A percentile compares a stretch with the other conserved stretches of the same genome.
These are phyloP conservation scores for Inosperma sp. DNA, from an alignment of 768 basidiomycete species.

Conservation along the genomic window DNA sequence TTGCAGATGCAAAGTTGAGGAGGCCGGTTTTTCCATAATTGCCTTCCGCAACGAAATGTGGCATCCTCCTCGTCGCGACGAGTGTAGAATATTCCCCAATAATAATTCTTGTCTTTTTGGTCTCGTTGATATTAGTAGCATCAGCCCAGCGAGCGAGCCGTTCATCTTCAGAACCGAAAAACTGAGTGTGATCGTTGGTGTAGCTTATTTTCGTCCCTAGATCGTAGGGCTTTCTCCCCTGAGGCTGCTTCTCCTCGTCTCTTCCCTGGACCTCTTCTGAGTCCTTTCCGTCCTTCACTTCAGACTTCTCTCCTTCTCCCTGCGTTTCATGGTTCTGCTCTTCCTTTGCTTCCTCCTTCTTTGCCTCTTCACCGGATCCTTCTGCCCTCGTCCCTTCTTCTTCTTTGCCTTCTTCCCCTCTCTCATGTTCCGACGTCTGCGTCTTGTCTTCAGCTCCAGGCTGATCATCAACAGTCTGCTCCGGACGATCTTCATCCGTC, in stretches of 20 bases:
- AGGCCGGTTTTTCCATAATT: conserved; percentile 36
- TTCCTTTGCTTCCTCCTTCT: background rate
- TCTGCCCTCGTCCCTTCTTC: background rate
- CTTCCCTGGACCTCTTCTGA: background rate
- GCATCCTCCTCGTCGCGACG: conserved; percentile 19
- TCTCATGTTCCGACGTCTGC: background rate
- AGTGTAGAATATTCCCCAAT: conserved; percentile 26
- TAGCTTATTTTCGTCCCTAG: conserved; percentile 15
- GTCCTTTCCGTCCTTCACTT: background rate
- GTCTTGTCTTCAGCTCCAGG: background rate
- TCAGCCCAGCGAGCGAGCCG: background rate
- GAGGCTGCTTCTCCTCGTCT: background rate
- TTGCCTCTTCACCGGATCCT: background rate
- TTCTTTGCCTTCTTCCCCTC: background rate
- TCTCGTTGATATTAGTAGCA: background rate
- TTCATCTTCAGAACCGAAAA: conserved; percentile 19
- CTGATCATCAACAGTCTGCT: background rate
- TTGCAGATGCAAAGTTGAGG: conserved; percentile 71
- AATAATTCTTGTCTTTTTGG: conserved; percentile 12
- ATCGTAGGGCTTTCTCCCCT: conserved; percentile 14
- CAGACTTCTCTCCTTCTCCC: background rate
- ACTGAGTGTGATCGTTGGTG: conserved; percentile 19
- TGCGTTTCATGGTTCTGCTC: background rate
- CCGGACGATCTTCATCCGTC: no score
- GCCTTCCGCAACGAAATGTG: conserved; percentile 4